These are phyloP conservation scores for Pugionium cornutum DNA, from an alignment of 345 rosid genomes.

Conservation along the genomic window DNA sequence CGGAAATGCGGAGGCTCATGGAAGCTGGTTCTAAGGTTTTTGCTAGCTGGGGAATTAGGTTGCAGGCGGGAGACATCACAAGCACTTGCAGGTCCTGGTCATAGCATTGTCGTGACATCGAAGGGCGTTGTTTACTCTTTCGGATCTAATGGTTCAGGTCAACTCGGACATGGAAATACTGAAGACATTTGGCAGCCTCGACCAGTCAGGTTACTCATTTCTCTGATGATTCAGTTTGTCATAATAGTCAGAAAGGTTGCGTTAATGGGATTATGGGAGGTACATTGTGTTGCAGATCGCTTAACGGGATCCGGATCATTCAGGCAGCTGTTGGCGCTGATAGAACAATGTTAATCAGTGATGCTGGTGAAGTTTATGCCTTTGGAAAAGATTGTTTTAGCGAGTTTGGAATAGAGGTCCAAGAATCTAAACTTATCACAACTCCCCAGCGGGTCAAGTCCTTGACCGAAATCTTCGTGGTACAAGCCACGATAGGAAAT, in stretches of 20 bases:
- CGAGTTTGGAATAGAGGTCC: conserved; percentile 59
- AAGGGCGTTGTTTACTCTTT: conserved; percentile 77
- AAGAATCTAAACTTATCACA: conserved; percentile 62
- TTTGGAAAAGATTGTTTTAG: conserved; percentile 86
- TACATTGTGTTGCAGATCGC: conserved; percentile 81
- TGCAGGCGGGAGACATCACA: conserved; percentile 93
- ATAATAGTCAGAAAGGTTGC: conserved; percentile 35
- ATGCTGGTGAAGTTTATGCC: conserved; percentile 81
- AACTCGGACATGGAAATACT: conserved; percentile 83
- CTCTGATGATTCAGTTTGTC: conserved; percentile 19
- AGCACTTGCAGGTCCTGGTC: conserved; percentile 96
- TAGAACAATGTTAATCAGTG: conserved; percentile 92
- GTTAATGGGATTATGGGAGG: conserved; percentile 54
- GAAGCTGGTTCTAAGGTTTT: conserved; percentile 84
- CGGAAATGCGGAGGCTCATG: conserved; percentile 88
- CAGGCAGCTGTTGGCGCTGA: conserved; percentile 89
- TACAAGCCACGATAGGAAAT: conserved; percentile 89
- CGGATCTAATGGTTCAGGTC: conserved; percentile 84
- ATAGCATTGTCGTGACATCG: conserved; percentile 82
- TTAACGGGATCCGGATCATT: conserved; percentile 84
- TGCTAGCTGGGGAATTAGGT: conserved; percentile 81
- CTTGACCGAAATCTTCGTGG: conserved; percentile 76
- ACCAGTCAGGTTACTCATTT: conserved; percentile 71
- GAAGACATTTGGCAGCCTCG: conserved; percentile 86
- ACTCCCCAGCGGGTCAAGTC: conserved; percentile 80